Evolutionary conservation across 2,329 filamentous ascomycete species (phyloP).

Genomic region (Lachnellula occidentalis): DNA sequence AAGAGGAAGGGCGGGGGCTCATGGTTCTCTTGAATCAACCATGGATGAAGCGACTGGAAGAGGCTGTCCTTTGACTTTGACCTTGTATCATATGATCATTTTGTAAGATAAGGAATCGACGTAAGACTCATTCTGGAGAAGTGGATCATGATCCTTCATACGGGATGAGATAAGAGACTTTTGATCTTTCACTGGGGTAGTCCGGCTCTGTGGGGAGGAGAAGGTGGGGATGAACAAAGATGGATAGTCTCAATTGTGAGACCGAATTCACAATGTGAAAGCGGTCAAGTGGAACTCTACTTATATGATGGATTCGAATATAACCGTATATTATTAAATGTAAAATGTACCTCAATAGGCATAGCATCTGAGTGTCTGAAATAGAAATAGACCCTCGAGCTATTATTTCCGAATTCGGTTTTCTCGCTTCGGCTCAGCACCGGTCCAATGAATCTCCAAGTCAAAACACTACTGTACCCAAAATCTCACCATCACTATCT

Average conservation of each 20-base stretch:
- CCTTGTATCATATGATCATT: background rate
- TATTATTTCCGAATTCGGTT: background rate
- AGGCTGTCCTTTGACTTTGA: background rate
- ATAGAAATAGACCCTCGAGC: background rate
- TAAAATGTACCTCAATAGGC: background rate
- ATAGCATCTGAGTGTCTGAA: background rate
- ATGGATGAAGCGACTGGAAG: background rate
- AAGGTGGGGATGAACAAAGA: too few relatives aligned
- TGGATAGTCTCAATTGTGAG: too few relatives aligned
- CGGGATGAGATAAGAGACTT: background rate
- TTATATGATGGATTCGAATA: too few relatives aligned
- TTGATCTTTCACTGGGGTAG: too few relatives aligned
- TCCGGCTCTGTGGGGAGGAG: too few relatives aligned
- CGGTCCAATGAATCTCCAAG: background rate
- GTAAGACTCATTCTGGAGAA: background rate
- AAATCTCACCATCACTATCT: too few relatives aligned
- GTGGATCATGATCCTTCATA: background rate
- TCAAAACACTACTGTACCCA: background rate
- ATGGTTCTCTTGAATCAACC: constrained; percentile 24
- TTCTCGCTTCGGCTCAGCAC: background rate
- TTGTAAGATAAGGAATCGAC: background rate
- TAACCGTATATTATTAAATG: too few relatives aligned
- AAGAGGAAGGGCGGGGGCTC: constrained; percentile 33
- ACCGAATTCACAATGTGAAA: too few relatives aligned
- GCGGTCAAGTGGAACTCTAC: too few relatives aligned